These are phyloP conservation scores for Pterulicium gracile DNA, from an alignment of 1,284 basidiomycete genomes.

Conservation along the genomic window DNA sequence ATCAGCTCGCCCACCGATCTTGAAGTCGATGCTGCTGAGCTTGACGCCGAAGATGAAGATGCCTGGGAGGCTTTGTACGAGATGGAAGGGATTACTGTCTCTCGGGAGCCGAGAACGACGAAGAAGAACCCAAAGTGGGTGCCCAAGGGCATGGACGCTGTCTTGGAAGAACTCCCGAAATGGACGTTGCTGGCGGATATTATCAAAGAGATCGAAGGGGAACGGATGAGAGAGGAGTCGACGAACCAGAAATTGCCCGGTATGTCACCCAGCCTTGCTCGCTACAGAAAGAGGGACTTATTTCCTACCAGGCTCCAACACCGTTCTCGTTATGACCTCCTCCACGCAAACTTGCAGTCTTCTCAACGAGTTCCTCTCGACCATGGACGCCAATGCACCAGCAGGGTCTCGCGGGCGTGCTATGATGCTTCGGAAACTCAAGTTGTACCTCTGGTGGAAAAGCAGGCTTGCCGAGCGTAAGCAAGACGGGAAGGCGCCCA, in stretches of 20 bases:
- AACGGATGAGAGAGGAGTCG: constrained; percentile 58
- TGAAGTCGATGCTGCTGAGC: constrained; percentile 13
- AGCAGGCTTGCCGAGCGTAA: constrained; percentile 37
- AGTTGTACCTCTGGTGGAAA: constrained; percentile 78
- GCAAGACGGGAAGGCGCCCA: constrained; percentile 20
- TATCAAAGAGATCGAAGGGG: constrained; percentile 86
- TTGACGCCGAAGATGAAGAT: constrained; percentile 51
- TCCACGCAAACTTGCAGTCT: constrained; percentile 69
- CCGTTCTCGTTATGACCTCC: constrained; percentile 83
- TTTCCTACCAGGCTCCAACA: constrained; percentile 47
- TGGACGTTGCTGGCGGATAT: constrained; percentile 85
- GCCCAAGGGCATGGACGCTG: constrained; percentile 73
- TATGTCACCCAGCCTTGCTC: constrained; percentile 15
- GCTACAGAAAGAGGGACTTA: constrained; percentile 13
- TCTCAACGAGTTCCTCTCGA: constrained; percentile 70
- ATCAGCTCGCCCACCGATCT: constrained; percentile 28
- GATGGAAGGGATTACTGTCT: constrained; percentile 27
- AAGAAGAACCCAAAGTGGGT: constrained; percentile 42
- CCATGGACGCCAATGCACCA: constrained; percentile 46
- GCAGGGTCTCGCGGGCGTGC: constrained; percentile 49
- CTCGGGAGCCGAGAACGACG: constrained; percentile 9
- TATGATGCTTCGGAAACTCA: constrained; percentile 74
- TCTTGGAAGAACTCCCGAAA: constrained; percentile 92
- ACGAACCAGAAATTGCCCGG: background rate
- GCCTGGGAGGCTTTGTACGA: constrained; percentile 65